Conservation (phyloP, 768 basidiomycete species). For the Pulveroboletus sp. region DNA sequence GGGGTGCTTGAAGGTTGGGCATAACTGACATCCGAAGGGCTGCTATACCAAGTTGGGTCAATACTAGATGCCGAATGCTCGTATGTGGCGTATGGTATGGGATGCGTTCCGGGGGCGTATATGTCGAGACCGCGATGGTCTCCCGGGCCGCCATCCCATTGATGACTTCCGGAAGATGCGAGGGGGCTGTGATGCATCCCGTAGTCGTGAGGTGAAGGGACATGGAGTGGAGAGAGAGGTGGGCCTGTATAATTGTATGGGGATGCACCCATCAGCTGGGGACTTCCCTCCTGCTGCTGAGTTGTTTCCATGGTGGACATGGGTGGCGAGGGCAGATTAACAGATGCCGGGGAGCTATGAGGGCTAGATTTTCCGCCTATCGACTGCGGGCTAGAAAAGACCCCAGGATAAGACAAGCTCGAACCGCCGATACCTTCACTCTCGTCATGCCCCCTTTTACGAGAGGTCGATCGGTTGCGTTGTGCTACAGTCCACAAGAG, state of each 20-base stretch:
- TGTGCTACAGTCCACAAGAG: conserved; percentile 38
- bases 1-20: conserved; percentile 52
- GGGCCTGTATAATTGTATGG: conserved; percentile 40
- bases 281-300: conserved; percentile 47
- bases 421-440: conserved; percentile 46
- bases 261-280: conserved; percentile 44
- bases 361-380: conserved; percentile 47
- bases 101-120: conserved; percentile 38
- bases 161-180: conserved; percentile 20
- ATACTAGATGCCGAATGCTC: conserved; percentile 37
- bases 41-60: conserved; percentile 34
- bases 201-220: conserved; percentile 56
- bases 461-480: conserved; percentile 71
- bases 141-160: conserved; percentile 45
- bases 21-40: conserved; percentile 37
- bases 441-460: conserved; percentile 69
- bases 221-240: conserved; percentile 50
- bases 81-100: conserved; percentile 42
- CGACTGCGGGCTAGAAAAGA: conserved; percentile 52
- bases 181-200: conserved; percentile 33
- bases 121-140: conserved; percentile 39
- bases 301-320: conserved; percentile 47
- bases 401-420: conserved; percentile 42
- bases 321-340: conserved; percentile 65
- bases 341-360: conserved; percentile 74